Evolutionary conservation across 345 rosid species (phyloP), one percentile per base, ranked within the genome.

Genomic region (Erysimum cheiranthoides): DNA sequence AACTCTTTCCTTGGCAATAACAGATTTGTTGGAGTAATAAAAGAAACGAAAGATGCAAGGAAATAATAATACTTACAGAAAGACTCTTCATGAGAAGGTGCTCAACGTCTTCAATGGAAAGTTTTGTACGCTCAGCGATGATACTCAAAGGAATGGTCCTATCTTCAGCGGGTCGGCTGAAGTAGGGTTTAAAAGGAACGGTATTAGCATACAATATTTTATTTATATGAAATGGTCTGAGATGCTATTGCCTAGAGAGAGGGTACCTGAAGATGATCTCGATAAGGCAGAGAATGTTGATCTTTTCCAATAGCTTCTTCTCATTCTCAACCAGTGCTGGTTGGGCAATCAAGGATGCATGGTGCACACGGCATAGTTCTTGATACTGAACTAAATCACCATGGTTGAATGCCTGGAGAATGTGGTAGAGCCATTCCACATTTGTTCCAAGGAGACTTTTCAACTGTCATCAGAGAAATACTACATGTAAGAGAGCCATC

Each of bases 61-160:
- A 47, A 66, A 76, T 34, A 68, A 50, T 30, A 80, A 88, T 52
- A 86, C 99, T 87, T 85, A 96, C 99, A 58, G 99, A 96, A 42
- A 96, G 88, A 68, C 95, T 86, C 88, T 96, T 96, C 93, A 96
- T 91, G 73, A 96, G 91, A 79, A 96, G 99, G 83, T 90, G 93
- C 77, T 96, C 98, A 66, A 96, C 98, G 73, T 91, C 91, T 83
- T 93, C 93, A 57, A 86, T 76, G 10, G 96, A 84, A 61, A 96
- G 97, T 75, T 84, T 90, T 57, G 99, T 96, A 60, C 96, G 92
- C 78, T 87, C 93, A 39, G 98, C 97, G 76, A 96, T 96, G 73
- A 88, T 78, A 70, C 66, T 83, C 77, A 96, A 73, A 6, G 98
- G 97, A 82, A 96, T 93, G 60, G 93, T 96, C 50, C 98, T 88